Conservation (phyloP, 306 rosid genomes). For the Castanea sativa region DNA sequence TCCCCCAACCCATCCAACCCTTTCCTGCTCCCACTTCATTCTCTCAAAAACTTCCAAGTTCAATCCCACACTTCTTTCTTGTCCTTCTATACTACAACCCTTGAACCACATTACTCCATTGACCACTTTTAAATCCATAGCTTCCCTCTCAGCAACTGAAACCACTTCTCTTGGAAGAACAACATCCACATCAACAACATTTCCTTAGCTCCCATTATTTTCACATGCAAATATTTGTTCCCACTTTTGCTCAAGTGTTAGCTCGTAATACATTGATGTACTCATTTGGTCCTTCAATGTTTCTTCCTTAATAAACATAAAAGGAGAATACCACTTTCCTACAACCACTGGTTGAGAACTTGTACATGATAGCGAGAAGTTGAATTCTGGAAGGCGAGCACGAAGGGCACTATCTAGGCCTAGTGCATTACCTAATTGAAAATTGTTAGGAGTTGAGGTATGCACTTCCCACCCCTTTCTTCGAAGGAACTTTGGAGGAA, state of each 20-base stretch:
- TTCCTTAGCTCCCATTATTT: not conserved
- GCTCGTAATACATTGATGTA: constrained; percentile 15
- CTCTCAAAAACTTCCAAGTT: constrained; percentile 51
- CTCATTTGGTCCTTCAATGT: constrained; percentile 46
- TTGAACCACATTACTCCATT: constrained; percentile 49
- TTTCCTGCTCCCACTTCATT: constrained; percentile 28
- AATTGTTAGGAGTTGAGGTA: constrained; percentile 27
- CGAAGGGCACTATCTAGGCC: constrained; percentile 41
- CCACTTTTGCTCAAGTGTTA: constrained; percentile 22
- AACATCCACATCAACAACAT: constrained; percentile 40
- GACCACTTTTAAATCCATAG: not conserved
- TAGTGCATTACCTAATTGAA: constrained; percentile 36
- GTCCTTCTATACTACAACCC: constrained; percentile 39
- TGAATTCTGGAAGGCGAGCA: constrained; percentile 6
- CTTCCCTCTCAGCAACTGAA: constrained; percentile 18
- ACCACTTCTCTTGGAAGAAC: constrained; percentile 41
- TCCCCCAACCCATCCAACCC: too few relatives aligned
- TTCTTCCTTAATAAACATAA: constrained; percentile 34
- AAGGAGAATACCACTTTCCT: too few relatives aligned
- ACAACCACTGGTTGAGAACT: constrained; percentile 30
- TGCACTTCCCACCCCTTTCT: constrained; percentile 39
- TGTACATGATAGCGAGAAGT: constrained; percentile 5
- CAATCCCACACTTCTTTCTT: constrained; percentile 46
- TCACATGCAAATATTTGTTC: constrained; percentile 49
- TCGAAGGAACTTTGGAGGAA: constrained; percentile 49